Evolutionary conservation across 2,329 filamentous ascomycete species (phyloP).

Genomic region (Fusarium dimerum): DNA sequence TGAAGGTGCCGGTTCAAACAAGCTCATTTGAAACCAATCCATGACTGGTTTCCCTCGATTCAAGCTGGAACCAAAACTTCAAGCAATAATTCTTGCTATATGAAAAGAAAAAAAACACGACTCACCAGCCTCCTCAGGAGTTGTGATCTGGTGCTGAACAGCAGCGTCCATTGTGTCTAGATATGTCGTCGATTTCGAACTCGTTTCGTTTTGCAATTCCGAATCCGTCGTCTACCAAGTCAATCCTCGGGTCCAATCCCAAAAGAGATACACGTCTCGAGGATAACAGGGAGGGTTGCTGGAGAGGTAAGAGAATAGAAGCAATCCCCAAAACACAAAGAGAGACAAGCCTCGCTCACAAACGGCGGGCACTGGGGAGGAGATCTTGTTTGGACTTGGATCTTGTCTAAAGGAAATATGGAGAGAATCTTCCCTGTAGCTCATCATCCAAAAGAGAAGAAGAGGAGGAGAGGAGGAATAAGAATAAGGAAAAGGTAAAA

Average conservation of each 20-base stretch:
- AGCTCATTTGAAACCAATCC: neutral
- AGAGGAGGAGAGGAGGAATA: neutral
- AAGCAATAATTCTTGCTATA: constrained; percentile 1
- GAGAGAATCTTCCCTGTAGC: constrained; percentile 31
- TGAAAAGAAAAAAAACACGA: constrained; percentile 23
- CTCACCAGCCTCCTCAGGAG: constrained; percentile 66
- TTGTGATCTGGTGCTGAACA: constrained; percentile 48
- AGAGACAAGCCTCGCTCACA: constrained; percentile 18
- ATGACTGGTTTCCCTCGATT: neutral
- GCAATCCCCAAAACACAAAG: constrained; percentile 10
- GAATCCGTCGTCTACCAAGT: constrained; percentile 12
- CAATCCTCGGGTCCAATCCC: constrained; percentile 10
- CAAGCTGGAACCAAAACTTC: neutral
- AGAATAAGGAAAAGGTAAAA: constrained; percentile 11
- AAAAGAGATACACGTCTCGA: constrained; percentile 11
- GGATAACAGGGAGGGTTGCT: constrained; percentile 3
- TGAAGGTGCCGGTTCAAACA: neutral
- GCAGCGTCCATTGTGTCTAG: constrained; percentile 43
- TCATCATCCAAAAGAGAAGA: constrained; percentile 15
- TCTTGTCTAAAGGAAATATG: constrained; percentile 19
- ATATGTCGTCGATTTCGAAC: constrained; percentile 17
- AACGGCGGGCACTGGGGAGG: constrained; percentile 20
- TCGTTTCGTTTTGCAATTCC: neutral
- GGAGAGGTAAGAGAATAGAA: constrained; percentile 6
- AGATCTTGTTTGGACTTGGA: constrained; percentile 23